Base-by-base conservation (phyloP, 2,329 filamentous ascomycete genomes). In the Colletotrichum musicola region DNA sequence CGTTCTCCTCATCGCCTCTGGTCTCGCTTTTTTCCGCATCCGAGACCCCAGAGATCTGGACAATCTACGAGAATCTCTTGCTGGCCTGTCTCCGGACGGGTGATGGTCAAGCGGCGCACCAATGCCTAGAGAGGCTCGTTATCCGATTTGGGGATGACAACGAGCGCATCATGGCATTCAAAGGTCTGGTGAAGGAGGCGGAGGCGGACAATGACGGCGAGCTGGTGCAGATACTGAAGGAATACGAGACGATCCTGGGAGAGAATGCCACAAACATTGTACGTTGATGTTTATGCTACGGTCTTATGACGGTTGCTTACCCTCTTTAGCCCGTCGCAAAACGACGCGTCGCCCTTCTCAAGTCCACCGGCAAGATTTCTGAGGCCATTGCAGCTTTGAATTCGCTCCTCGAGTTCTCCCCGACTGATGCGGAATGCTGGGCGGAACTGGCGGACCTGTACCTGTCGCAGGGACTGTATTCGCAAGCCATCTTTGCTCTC, bases 391-490 rank as follows among this genome's bases (percentile, higher is more conserved):
- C 88, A 38, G 90, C 91, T 30, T 81, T 98, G 66, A 89, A 90
- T 70, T 86, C 90, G 64, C 85, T 98, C 30, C 83, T 99, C 54
- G 92, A 97, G 76, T 90, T 92, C 70, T 92, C 91, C 62, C 95
- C 96, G 2, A 97, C 93, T 1, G 96, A 99, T 81, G 90, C 92
- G 6, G 96, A 99, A 82, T 91, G 93, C 10, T 99, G 96, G 96
- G 89, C 93, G 60, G 96, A 99, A 82, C 85, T 98, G 73, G 89
- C 93, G 61, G 94, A 97, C 77, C 82, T 98, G 70, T 98, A 99
- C 80, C 85, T 94, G 35, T 86, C 86, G 20, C 92, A 95, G 76
- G 93, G 92, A 1, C 81, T 95, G 74, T 94, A 92, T 76, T 82
- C 90, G 14, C 95, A 98, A 79, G 93, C 94, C 46, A 90, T 97